phyloP scores from a whole-genome alignment of 2,329 filamentous ascomycete genomes.

The Ophiostoma himal-ulmi region DNA sequence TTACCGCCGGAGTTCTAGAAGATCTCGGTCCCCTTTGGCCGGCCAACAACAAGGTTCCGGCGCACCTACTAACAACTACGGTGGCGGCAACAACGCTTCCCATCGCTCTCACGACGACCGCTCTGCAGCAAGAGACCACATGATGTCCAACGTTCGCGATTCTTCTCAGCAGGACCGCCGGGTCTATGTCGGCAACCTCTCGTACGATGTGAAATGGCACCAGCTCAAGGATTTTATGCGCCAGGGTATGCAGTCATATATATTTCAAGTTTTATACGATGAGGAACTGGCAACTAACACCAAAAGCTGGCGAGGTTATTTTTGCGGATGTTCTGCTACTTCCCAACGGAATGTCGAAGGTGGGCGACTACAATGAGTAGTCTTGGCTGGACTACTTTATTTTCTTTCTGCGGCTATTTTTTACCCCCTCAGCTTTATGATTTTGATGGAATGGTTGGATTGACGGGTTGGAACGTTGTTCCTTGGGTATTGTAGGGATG shows the following conservation, averaged over 20 bases:
- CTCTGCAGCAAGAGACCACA: conserved; percentile 77
- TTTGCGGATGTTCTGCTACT: conserved; percentile 99
- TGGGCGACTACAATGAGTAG: conserved; percentile 82
- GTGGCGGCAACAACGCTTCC: conserved; percentile 46
- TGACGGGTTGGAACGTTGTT: conserved; percentile 94
- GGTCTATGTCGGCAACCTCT: conserved; percentile 98
- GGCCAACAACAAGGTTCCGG: conserved; percentile 43
- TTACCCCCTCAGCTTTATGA: conserved; percentile 45
- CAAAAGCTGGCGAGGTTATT: conserved; percentile 91
- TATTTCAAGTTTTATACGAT: not conserved
- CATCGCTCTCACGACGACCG: conserved; percentile 81
- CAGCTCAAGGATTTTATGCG: conserved; percentile 99
- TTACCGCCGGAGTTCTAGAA: conserved; percentile 64
- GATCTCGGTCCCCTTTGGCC: conserved; percentile 84
- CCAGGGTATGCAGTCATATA: conserved; percentile 65
- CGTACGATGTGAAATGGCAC: conserved; percentile 99
- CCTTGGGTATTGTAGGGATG: conserved; percentile 95
- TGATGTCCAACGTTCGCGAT: conserved; percentile 92
- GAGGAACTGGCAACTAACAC: conserved; percentile 33
- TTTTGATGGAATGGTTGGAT: conserved; percentile 87
- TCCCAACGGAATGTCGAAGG: conserved; percentile 99
- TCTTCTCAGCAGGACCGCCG: conserved; percentile 97
- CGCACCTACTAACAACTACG: conserved; percentile 42
- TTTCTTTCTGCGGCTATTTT: conserved; percentile 39
- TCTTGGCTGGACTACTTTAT: conserved; percentile 76